These are phyloP conservation scores for Rutstroemia sp. DNA, from an alignment of 2,329 filamentous ascomycete genomes.

Conservation along the genomic window DNA sequence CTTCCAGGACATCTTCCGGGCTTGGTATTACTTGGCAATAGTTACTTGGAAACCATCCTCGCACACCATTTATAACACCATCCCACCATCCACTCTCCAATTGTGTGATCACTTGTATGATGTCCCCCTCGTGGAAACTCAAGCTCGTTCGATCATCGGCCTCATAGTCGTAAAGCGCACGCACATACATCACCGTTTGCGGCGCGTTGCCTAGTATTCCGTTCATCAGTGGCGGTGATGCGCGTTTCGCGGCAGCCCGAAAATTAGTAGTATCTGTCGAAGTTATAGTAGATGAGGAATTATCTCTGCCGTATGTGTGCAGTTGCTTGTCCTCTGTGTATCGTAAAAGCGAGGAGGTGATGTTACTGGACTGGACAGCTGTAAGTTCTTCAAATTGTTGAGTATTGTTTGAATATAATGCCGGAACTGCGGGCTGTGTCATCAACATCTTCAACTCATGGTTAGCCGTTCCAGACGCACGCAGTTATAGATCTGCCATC, in stretches of 20 bases:
- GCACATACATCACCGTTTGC: slow-evolving; percentile 75
- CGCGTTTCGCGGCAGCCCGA: slow-evolving; percentile 18
- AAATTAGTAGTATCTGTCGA: slow-evolving; percentile 13
- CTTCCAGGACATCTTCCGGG: slow-evolving; percentile 63
- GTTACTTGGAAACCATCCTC: slow-evolving; percentile 99
- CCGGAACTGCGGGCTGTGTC: slow-evolving; percentile 8
- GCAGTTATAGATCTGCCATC: not conserved
- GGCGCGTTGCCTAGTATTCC: slow-evolving; percentile 52
- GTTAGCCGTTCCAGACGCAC: not conserved
- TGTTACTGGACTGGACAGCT: slow-evolving; percentile 9
- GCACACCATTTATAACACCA: slow-evolving; percentile 90
- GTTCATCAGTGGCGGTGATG: slow-evolving; percentile 44
- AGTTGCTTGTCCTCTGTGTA: slow-evolving; percentile 9
- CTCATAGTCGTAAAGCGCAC: slow-evolving; percentile 95
- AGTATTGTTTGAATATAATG: slow-evolving; percentile 7
- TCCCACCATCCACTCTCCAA: slow-evolving; percentile 99
- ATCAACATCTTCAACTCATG: slow-evolving; percentile 13
- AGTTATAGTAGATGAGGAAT: slow-evolving; percentile 12
- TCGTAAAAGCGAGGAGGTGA: slow-evolving; percentile 11
- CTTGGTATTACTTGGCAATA: slow-evolving; percentile 85
- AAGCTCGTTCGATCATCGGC: slow-evolving; percentile 94
- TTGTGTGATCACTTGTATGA: slow-evolving; percentile 97
- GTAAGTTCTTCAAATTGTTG: slow-evolving; percentile 1
- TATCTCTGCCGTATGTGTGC: slow-evolving; percentile 13
- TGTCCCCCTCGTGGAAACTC: slow-evolving; percentile 93